Evolutionary conservation across 495 filamentous ascomycete species (phyloP).

Genomic region (Hypoxylon cercidicola): DNA sequence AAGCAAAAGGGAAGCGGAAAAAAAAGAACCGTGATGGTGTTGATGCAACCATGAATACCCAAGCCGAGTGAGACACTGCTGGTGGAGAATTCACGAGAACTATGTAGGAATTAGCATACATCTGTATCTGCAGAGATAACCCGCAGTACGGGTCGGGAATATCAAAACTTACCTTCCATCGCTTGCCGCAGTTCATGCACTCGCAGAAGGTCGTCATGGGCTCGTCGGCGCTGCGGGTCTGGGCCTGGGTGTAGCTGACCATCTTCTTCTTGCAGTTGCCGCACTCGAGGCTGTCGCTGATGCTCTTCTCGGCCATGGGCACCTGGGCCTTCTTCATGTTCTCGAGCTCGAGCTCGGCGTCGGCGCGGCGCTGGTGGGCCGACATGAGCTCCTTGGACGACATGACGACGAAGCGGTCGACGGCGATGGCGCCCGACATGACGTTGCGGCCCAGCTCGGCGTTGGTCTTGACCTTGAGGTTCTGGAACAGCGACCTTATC

Average conservation of each 20-base stretch:
- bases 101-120: slow-evolving; percentile 14
- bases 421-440: slow-evolving; percentile 73
- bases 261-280: slow-evolving; percentile 90
- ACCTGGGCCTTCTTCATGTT: slow-evolving; percentile 97
- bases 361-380: slow-evolving; percentile 71
- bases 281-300: slow-evolving; percentile 86
- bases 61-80: no score
- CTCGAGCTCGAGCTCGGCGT: slow-evolving; percentile 78
- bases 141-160: background rate
- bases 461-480: slow-evolving; percentile 93
- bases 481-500: slow-evolving; percentile 89
- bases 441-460: slow-evolving; percentile 77
- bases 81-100: slow-evolving; percentile 26
- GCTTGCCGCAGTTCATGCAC: slow-evolving; percentile 77
- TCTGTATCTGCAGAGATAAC: background rate
- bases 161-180: slow-evolving; percentile 71
- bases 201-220: slow-evolving; percentile 88
- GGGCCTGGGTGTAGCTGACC: slow-evolving; percentile 94
- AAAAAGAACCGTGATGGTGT: no score
- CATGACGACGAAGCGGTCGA: slow-evolving; percentile 77
- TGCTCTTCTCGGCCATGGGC: slow-evolving; percentile 85
- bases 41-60: no score
- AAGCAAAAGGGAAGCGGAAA: background rate
- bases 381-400: slow-evolving; percentile 58
- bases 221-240: slow-evolving; percentile 94